Conservation (phyloP, 169 alveolate genomes). For the Plasmodium gaboni region DNA sequence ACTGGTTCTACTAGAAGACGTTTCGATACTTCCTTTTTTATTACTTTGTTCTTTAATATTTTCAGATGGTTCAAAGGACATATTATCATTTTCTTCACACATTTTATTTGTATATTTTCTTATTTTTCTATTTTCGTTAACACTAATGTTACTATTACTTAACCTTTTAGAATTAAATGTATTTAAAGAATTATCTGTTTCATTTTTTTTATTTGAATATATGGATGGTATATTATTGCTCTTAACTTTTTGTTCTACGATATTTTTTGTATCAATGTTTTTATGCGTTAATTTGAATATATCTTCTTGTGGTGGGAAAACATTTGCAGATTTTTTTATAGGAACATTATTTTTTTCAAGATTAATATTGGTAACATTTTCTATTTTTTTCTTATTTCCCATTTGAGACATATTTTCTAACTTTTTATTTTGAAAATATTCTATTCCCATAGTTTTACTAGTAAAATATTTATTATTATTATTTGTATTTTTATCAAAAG, state of each 20-base stretch:
- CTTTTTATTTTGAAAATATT: slow-evolving; percentile 41
- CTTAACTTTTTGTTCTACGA: slow-evolving; percentile 36
- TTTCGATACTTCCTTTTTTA: slow-evolving; percentile 37
- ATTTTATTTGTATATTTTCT: slow-evolving; percentile 54
- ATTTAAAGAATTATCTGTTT: slow-evolving; percentile 37
- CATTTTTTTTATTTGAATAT: slow-evolving; percentile 18
- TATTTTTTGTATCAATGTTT: slow-evolving; percentile 58
- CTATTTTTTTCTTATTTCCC: slow-evolving; percentile 23
- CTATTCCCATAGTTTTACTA: slow-evolving; percentile 9
- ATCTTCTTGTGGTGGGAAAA: slow-evolving; percentile 14
- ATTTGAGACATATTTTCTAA: slow-evolving; percentile 5
- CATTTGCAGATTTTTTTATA: slow-evolving; percentile 12
- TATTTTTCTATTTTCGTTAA: slow-evolving; percentile 63
- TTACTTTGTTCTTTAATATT: slow-evolving; percentile 30
- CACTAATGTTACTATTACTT: slow-evolving; percentile 63
- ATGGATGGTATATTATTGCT: slow-evolving; percentile 7
- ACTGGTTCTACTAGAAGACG: slow-evolving; percentile 72
- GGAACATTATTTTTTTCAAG: slow-evolving; percentile 21
- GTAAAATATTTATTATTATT: slow-evolving; percentile 7
- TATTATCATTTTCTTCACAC: slow-evolving; percentile 43
- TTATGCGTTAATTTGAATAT: slow-evolving; percentile 53
- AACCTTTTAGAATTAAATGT: slow-evolving; percentile 54
- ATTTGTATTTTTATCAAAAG: slow-evolving; percentile 30
- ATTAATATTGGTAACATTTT: background rate
- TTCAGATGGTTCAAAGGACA: slow-evolving; percentile 51